Evolutionary conservation across 371 early-diverging fungal genomes (phyloP).

Genomic region (Lichtheimia corymbifera): DNA sequence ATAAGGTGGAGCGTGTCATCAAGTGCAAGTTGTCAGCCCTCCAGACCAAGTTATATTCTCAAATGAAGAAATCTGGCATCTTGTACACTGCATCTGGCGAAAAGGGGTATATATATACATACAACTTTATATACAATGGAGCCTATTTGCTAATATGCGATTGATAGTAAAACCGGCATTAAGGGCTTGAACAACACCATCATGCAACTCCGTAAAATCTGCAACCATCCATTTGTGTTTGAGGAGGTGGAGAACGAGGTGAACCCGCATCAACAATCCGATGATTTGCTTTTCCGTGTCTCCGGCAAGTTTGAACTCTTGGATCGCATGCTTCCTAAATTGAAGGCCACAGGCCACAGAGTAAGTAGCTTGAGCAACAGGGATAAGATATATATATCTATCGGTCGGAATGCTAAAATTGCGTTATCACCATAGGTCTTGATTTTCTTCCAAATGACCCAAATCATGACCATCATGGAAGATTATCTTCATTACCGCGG

Average conservation of each 20-base stretch:
- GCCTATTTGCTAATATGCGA: no score
- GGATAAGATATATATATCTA: no score
- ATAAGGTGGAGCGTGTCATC: conserved; percentile 96
- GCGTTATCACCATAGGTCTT: conserved; percentile 55
- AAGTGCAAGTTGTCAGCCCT: conserved; percentile 87
- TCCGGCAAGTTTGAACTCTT: conserved; percentile 98
- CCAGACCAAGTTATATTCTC: conserved; percentile 76
- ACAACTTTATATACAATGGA: background rate
- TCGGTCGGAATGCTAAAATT: background rate
- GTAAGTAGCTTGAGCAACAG: conserved; percentile 22
- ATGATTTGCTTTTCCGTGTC: conserved; percentile 66
- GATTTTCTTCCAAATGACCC: conserved; percentile 99
- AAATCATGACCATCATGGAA: conserved; percentile 95
- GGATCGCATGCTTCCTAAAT: conserved; percentile 94
- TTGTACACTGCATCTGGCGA: conserved; percentile 8
- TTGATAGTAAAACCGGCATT: conserved; percentile 52
- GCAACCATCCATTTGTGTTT: conserved; percentile 99
- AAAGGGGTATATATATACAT: background rate
- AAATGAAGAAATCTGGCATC: conserved; percentile 72
- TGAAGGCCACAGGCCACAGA: conserved; percentile 85
- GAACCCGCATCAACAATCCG: conserved; percentile 59
- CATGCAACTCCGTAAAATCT: conserved; percentile 99
- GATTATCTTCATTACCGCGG: conserved; percentile 85
- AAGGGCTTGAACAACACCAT: conserved; percentile 94
- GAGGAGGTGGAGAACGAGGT: conserved; percentile 88